Conservation (phyloP, 2,329 filamentous ascomycete species). For the Talaromyces sp. region DNA sequence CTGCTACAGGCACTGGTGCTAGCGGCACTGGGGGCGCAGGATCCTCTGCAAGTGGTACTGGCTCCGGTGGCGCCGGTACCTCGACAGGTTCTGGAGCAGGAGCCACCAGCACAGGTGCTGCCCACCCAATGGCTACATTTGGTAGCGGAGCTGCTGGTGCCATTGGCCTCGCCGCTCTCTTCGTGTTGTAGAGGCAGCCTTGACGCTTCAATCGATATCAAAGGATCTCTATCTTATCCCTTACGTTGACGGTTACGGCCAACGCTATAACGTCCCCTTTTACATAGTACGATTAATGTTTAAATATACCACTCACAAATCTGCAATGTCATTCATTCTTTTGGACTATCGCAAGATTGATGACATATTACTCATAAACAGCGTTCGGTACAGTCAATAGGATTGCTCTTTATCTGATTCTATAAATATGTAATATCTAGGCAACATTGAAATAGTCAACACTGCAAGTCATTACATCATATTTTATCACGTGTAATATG, state of each 20-base stretch:
- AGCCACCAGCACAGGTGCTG: conserved; percentile 16
- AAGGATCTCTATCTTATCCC: neutral
- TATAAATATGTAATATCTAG: neutral
- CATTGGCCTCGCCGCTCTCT: conserved; percentile 37
- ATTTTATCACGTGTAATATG: too few species aligned
- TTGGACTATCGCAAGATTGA: neutral
- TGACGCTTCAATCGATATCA: neutral
- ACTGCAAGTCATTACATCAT: neutral
- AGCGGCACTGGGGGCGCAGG: neutral
- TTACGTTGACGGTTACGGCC: neutral
- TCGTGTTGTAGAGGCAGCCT: conserved; percentile 29
- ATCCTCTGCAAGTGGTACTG: neutral
- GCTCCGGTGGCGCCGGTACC: conserved; percentile 11
- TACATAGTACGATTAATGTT: conserved; percentile 1
- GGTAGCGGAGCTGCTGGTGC: conserved; percentile 31
- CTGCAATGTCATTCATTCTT: neutral
- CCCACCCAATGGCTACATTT: conserved; percentile 24
- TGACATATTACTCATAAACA: neutral
- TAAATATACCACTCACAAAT: neutral
- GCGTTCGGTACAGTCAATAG: neutral
- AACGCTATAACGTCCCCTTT: conserved; percentile 4
- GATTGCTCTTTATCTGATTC: neutral
- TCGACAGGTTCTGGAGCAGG: conserved; percentile 15
- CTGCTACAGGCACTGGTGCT: conserved; percentile 10
- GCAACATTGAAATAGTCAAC: neutral